Evolutionary conservation across 140 eudicot species (phyloP).

Genomic region (Bidens hawaiensis): DNA sequence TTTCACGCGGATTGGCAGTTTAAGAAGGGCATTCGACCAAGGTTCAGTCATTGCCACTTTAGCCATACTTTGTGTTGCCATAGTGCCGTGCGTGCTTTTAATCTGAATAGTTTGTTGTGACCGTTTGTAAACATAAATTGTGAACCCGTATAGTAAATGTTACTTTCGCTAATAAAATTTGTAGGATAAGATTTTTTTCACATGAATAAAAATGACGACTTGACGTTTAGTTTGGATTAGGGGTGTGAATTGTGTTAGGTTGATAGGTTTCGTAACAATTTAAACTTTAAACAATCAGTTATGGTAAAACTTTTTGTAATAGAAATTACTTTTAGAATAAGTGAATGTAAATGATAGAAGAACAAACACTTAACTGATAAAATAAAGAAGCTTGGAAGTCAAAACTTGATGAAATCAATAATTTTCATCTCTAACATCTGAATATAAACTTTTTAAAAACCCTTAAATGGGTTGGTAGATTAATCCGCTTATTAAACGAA

Average conservation of each 20-base stretch:
- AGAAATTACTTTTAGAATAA: no score
- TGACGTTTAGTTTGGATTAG: constrained; percentile 1
- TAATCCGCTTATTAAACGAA: no score
- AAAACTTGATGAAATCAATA: no score
- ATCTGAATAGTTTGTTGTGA: constrained; percentile 24
- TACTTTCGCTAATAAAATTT: constrained; percentile 5
- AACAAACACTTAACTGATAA: no score
- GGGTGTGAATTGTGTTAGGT: not conserved
- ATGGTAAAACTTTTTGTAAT: no score
- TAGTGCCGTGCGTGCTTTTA: constrained; percentile 73
- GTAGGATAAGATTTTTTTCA: not conserved
- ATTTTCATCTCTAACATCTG: no score
- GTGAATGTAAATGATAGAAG: no score
- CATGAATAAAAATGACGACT: not conserved
- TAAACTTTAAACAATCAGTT: no score
- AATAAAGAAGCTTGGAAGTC: no score
- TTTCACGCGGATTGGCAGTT: constrained; percentile 68
- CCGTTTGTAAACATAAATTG: constrained; percentile 13
- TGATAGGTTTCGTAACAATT: no score
- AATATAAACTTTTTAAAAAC: no score
- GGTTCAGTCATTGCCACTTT: constrained; percentile 75
- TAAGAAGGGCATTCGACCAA: constrained; percentile 76
- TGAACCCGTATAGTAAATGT: not conserved
- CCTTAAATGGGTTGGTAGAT: no score
- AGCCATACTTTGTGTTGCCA: constrained; percentile 59